Evolutionary conservation across 177 flowering plant genomes (phyloP), one percentile per base, ranked within the genome.

Genomic region (Vitis hybrid): DNA sequence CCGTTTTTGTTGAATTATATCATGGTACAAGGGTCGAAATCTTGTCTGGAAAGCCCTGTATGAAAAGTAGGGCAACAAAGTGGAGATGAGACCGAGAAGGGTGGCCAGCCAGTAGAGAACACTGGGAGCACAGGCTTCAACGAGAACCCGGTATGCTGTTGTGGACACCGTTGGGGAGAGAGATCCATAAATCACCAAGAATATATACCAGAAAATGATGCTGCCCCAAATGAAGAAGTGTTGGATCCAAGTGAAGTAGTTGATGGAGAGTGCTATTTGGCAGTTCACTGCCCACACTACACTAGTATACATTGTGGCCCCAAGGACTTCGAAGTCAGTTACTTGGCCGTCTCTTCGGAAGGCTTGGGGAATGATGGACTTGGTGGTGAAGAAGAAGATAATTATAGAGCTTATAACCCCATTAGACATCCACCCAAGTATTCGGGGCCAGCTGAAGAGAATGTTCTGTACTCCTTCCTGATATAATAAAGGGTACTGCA

Each of bases 161-260:
- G 91, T 87, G 1, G 95, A 90, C 18, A 83, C 0, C 0, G 71
- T 69, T 1, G 97, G 85, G 0, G 88, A 58, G 7, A 92, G 21
- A 8, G 73, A 75, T 12, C 97, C 97, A n/a, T 86, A 90, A 4
- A 86, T 65, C 2, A 89, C 51, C 31, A 92, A 57, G 71, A 92
- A 92, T 10, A 82, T 62, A 49, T 90, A 89, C 94, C 97, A 92
- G 16, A 84, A 71, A 29, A 71, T 77, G 18, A 90, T 82, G 77
- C 95, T 90, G 45, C 97, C 93, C 97, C 95, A 92, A 61, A 90
- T 87, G 88, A 90, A 83, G 59, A 88, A 67, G 69, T 91, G 94
- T 51, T 90, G 94, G 67, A 91, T 85, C 88, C 89, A 86, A 51
- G 97, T 90, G 89, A 92, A 87, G 83, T 86, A 92, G 84, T 84